Percentiles rank a stretch among this genome's conserved stretches.
phyloP scores from a whole-genome alignment of 441 rosid species.

The Gossypium trilobum region DNA sequence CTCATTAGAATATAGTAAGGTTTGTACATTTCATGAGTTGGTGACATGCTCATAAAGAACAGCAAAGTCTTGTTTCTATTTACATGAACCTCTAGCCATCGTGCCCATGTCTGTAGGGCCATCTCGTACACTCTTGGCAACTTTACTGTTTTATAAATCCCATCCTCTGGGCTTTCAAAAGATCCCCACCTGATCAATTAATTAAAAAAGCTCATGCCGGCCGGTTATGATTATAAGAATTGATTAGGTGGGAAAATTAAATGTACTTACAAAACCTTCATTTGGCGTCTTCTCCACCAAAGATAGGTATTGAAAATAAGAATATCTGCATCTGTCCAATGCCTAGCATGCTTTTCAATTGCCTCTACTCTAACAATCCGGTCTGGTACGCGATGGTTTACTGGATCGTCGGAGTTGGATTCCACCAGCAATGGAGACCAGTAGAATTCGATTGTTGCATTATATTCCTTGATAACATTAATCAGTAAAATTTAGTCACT shows the following conservation, averaged over 20 bases:
- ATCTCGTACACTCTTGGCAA: slow-evolving; percentile 58
- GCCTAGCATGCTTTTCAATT: slow-evolving; percentile 52
- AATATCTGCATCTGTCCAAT: slow-evolving; percentile 51
- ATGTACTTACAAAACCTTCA: slow-evolving; percentile 47
- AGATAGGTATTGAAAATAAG: slow-evolving; percentile 53
- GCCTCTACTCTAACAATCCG: slow-evolving; percentile 45
- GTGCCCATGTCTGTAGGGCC: slow-evolving; percentile 57
- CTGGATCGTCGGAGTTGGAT: slow-evolving; percentile 56
- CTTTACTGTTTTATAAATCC: slow-evolving; percentile 44
- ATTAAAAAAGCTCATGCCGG: too few species aligned
- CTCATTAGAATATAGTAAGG: too few species aligned
- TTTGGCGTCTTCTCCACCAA: slow-evolving; percentile 53
- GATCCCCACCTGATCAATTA: slow-evolving; percentile 55
- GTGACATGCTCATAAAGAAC: slow-evolving; percentile 62
- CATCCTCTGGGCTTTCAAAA: slow-evolving; percentile 45
- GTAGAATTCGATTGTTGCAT: slow-evolving; percentile 53
- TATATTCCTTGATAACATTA: slow-evolving; percentile 33
- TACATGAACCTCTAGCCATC: slow-evolving; percentile 56
- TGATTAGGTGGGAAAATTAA: not conserved
- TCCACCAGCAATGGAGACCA: slow-evolving; percentile 61
- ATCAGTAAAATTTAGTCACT: too few species aligned
- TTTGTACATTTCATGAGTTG: slow-evolving; percentile 49
- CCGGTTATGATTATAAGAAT: not conserved
- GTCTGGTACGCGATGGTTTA: slow-evolving; percentile 42
- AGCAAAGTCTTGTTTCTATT: slow-evolving; percentile 38